Evolutionary conservation across 768 basidiomycete species (phyloP).

Genomic region (Dioszegia crocea): DNA sequence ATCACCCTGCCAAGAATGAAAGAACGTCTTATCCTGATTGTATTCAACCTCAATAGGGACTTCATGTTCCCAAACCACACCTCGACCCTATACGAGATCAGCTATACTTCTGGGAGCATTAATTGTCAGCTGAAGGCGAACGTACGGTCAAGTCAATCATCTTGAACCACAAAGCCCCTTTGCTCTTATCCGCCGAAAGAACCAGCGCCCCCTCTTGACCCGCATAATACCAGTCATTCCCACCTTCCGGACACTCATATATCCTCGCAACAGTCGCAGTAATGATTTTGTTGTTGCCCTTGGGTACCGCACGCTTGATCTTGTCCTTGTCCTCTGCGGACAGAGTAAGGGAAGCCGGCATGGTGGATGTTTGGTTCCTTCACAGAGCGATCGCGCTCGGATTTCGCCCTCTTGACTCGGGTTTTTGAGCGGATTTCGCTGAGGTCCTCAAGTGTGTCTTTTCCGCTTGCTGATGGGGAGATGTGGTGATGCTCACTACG

Average conservation of each 20-base stretch:
- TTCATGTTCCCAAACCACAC: constrained; percentile 90
- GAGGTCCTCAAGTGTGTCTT: too few relatives aligned
- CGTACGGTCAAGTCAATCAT: constrained; percentile 68
- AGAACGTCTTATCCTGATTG: constrained; percentile 77
- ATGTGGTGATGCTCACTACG: too few relatives aligned
- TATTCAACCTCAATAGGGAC: constrained; percentile 78
- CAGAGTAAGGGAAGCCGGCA: constrained; percentile 7
- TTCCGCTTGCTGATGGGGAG: neutral
- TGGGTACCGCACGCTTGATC: constrained; percentile 62
- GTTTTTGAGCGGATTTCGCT: too few relatives aligned
- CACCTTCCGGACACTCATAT: constrained; percentile 67
- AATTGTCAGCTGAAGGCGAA: neutral
- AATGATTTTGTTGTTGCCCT: constrained; percentile 64
- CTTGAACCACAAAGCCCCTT: constrained; percentile 62
- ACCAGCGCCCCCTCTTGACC: constrained; percentile 83
- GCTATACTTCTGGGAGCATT: neutral
- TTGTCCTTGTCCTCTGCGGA: constrained; percentile 66
- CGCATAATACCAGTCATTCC: constrained; percentile 73
- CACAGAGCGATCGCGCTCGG: too few relatives aligned
- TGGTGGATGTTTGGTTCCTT: constrained; percentile 66
- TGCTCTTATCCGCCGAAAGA: constrained; percentile 62
- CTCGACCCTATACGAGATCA: constrained; percentile 62
- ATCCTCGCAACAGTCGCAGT: constrained; percentile 78
- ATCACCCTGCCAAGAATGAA: constrained; percentile 88
- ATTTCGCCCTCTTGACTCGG: too few relatives aligned